Evolutionary conservation across 495 filamentous ascomycete species (phyloP).

Genomic region (Acidiella bohemica): DNA sequence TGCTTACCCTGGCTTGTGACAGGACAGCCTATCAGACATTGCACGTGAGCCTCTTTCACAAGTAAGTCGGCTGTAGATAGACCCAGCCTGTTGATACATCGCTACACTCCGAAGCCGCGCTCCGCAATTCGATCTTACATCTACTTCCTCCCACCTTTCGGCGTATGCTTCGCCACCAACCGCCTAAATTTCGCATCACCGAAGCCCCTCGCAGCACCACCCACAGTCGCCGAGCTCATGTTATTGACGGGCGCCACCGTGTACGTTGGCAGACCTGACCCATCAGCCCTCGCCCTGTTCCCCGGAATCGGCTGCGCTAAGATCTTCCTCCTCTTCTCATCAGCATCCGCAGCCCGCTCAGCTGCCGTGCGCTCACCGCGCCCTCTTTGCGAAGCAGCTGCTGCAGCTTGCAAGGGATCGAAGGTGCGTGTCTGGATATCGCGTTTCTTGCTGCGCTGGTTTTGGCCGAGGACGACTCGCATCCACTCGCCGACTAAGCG

Average conservation of each 20-base stretch:
- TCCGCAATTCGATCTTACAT: no score
- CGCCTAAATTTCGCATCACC: neutral
- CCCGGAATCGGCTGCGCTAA: conserved; percentile 52
- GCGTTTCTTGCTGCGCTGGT: conserved; percentile 69
- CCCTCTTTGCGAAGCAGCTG: conserved; percentile 11
- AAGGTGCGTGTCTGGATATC: conserved; percentile 43
- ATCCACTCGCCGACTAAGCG: conserved; percentile 88
- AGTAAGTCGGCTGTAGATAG: no score
- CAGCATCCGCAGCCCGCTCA: conserved; percentile 28
- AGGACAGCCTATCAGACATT: no score
- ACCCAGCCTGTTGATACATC: no score
- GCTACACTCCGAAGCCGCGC: no score
- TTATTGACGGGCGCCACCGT: conserved; percentile 61
- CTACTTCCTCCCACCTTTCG: no score
- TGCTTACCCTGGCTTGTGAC: no score
- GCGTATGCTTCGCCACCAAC: neutral
- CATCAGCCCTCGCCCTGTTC: conserved; percentile 60
- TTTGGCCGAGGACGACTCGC: conserved; percentile 85
- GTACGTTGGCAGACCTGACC: conserved; percentile 56
- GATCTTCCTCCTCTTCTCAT: conserved; percentile 52
- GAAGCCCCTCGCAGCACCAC: neutral
- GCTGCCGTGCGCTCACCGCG: conserved; percentile 2
- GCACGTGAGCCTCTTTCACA: no score
- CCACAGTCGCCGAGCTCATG: conserved; percentile 26
- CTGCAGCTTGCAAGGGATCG: conserved; percentile 14